phyloP scores from a whole-genome alignment of 169 alveolate genomes.

The Eimeria praecox region DNA sequence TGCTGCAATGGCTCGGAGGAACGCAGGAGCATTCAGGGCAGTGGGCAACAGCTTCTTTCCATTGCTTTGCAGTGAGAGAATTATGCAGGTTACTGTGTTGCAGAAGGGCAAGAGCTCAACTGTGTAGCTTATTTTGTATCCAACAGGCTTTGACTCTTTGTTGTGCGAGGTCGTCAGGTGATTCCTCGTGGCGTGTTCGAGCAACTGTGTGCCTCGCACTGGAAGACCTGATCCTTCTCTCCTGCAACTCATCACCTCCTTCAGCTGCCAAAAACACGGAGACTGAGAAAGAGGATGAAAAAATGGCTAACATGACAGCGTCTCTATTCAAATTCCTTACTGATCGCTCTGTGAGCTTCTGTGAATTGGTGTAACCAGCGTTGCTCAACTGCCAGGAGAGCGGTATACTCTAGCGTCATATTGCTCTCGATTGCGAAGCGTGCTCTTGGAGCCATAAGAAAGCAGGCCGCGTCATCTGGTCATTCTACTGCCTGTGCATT shows the following conservation, averaged over 20 bases:
- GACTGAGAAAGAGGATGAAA: background rate
- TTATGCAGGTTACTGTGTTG: background rate
- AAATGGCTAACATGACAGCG: conserved; percentile 11
- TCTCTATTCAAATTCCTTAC: conserved; percentile 50
- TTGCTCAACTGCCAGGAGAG: background rate
- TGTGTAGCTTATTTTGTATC: background rate
- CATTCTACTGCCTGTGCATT: background rate
- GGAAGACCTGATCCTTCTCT: conserved; percentile 34
- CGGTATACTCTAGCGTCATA: background rate
- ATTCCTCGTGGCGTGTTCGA: conserved; percentile 71
- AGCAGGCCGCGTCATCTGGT: background rate
- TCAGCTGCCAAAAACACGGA: conserved; percentile 7
- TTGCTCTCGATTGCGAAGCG: background rate
- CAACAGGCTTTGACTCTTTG: background rate
- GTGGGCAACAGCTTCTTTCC: conserved; percentile 68
- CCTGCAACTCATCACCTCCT: background rate
- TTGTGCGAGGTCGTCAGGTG: conserved; percentile 44
- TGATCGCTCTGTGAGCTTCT: conserved; percentile 59
- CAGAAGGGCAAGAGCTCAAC: background rate
- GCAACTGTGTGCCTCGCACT: conserved; percentile 75
- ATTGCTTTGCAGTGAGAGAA: conserved; percentile 65
- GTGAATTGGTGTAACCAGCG: background rate
- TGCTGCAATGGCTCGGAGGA: conserved; percentile 74
- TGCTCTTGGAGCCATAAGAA: background rate
- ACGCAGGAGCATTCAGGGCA: conserved; percentile 62